Conservation (phyloP, 1,284 basidiomycete species). For the Coniferiporia sulphurascens region DNA sequence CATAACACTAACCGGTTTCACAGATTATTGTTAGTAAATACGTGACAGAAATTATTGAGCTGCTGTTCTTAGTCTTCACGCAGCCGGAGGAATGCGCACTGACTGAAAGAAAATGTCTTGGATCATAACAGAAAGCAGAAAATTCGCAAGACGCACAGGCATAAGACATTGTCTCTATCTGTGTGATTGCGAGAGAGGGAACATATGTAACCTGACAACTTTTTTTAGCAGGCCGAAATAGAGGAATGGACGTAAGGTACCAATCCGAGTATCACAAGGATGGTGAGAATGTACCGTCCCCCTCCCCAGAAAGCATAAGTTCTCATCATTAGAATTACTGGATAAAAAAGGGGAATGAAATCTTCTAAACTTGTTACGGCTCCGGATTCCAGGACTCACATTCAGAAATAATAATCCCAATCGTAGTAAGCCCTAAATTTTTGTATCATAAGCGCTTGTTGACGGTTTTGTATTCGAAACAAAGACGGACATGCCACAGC, state of each 20-base stretch:
- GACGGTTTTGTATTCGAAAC: neutral
- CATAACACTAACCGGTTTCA: slow-evolving; percentile 34
- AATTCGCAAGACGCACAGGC: slow-evolving; percentile 27
- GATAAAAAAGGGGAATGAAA: neutral
- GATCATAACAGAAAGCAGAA: neutral
- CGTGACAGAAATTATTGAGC: slow-evolving; percentile 33
- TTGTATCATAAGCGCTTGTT: neutral
- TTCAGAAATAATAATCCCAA: slow-evolving; percentile 16
- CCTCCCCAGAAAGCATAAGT: slow-evolving; percentile 14
- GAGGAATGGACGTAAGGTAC: neutral
- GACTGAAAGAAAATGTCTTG: neutral
- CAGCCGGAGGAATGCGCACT: slow-evolving; percentile 3
- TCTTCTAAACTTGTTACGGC: neutral
- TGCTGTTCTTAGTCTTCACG: slow-evolving; percentile 20
- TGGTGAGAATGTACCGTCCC: slow-evolving; percentile 5
- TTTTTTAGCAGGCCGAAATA: neutral
- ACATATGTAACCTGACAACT: slow-evolving; percentile 28
- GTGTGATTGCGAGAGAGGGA: slow-evolving; percentile 30
- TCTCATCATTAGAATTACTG: slow-evolving; percentile 17
- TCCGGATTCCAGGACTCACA: neutral
- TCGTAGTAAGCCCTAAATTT: slow-evolving; percentile 9
- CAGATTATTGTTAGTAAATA: slow-evolving; percentile 36
- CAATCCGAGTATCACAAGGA: slow-evolving; percentile 3
- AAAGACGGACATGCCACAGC: slow-evolving; percentile 11
- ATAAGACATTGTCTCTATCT: slow-evolving; percentile 32